Base-by-base conservation (phyloP, 345 rosid species). In the Lepidium sativum region DNA sequence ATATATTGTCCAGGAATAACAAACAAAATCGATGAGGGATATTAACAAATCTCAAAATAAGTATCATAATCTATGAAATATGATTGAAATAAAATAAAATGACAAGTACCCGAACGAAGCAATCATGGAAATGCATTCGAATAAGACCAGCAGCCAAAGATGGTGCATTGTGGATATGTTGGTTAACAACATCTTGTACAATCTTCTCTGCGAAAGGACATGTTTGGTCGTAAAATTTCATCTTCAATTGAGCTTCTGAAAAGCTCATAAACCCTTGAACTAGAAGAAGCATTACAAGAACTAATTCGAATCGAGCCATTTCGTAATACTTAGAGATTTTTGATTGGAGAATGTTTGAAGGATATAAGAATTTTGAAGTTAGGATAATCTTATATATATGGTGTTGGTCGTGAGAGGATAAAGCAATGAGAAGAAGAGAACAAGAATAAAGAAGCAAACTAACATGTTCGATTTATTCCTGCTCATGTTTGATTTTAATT, bases 121-220 rank as follows among this genome's bases (percentile, higher is more conserved):
- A 88, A 71, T 88, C 96, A 54, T 88, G 96, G 69, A 86, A 88
- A 32, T 81, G 80, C 96, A 86, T 84, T 63, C 96, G 80, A 29
- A 86, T 51, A 17, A 86, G 74, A 15, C 85, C 42, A 10, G 92
- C 96, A 29, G 96, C 88, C n/a, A 88, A 45, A 48, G 89, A 84
- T 5, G 88, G 88, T 17, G 82, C 92, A 63, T 77, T 80, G 21
- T 60, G 68, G 53, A 88, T 82, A 62, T 82, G 89, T 54, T 73
- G 48, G 54, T 78, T 55, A 25, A 90, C 88, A 23, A 64, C 67
- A 18, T 60, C 75, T 32, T 21, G 74, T 12, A 85, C 80, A 49
- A 83, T 83, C 70, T 73, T 78, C 75, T 89, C 88, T 31, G 88
- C 90, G 44, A 61, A 67, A 42, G 92, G 92, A 66, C 96, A 88